Conservation (phyloP, 2,329 filamentous ascomycete species). For the Hypoxylon sp. region DNA sequence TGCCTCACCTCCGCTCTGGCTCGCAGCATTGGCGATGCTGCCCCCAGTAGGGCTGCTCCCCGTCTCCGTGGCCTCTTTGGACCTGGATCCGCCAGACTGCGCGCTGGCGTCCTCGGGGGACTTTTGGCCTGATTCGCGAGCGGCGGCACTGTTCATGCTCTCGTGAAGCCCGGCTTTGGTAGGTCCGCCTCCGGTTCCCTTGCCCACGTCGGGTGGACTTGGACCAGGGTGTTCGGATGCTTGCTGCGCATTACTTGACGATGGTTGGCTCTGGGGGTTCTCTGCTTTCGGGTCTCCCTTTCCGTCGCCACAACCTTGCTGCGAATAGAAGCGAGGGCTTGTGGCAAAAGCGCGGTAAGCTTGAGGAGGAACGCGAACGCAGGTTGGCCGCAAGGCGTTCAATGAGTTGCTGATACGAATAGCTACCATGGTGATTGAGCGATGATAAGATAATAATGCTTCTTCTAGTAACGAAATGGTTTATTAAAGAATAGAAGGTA, state of each 20-base stretch:
- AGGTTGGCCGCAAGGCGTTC: slow-evolving; percentile 45
- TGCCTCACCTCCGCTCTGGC: slow-evolving; percentile 53
- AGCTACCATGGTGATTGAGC: slow-evolving; percentile 48
- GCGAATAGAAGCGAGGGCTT: slow-evolving; percentile 43
- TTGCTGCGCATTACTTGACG: slow-evolving; percentile 53
- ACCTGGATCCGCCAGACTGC: slow-evolving; percentile 58
- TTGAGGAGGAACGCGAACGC: slow-evolving; percentile 46
- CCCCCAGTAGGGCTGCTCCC: slow-evolving; percentile 53
- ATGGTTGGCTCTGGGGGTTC: slow-evolving; percentile 57
- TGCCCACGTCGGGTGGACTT: slow-evolving; percentile 58
- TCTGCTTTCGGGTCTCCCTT: slow-evolving; percentile 57
- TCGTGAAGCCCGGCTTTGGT: slow-evolving; percentile 54
- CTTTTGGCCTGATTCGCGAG: slow-evolving; percentile 38
- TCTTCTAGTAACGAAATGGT: neutral
- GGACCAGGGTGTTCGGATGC: slow-evolving; percentile 62
- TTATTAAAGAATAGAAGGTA: slow-evolving; percentile 14
- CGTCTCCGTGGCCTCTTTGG: slow-evolving; percentile 59
- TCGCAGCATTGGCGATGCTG: slow-evolving; percentile 49
- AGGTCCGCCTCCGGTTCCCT: slow-evolving; percentile 57
- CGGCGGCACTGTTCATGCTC: slow-evolving; percentile 47
- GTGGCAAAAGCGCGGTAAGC: slow-evolving; percentile 47
- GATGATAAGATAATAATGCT: neutral
- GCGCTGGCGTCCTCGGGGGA: slow-evolving; percentile 55
- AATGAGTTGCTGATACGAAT: slow-evolving; percentile 50
- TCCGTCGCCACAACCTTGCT: slow-evolving; percentile 61